phyloP scores from a whole-genome alignment of 345 rosid species.

The Carallia pectinifolia region DNA sequence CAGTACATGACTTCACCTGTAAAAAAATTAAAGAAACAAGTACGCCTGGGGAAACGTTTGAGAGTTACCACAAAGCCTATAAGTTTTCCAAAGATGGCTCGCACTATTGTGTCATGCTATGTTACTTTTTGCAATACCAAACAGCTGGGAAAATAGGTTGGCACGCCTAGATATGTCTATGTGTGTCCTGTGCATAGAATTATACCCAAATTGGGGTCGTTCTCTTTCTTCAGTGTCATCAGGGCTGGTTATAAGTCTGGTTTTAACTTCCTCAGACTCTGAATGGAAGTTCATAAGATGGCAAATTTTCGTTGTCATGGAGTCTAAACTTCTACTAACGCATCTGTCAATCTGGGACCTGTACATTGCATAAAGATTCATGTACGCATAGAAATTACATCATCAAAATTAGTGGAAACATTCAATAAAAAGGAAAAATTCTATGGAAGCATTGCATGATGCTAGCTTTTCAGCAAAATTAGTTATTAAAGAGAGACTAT shows the following conservation, averaged over 20 bases:
- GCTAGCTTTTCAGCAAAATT: too few relatives aligned
- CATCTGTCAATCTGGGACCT: slow-evolving; percentile 97
- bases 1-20: slow-evolving; percentile 25
- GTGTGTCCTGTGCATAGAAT: not conserved
- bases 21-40: slow-evolving; percentile 2
- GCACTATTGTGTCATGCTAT: too few relatives aligned
- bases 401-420: too few relatives aligned
- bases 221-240: slow-evolving; percentile 90
- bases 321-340: slow-evolving; percentile 81
- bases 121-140: not conserved
- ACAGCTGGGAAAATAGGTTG: not conserved
- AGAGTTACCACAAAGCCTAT: not conserved
- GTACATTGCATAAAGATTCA: slow-evolving; percentile 33
- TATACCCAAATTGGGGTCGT: slow-evolving; percentile 1
- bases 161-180: too few relatives aligned
- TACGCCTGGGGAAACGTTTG: not conserved
- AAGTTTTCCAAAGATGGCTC: not conserved
- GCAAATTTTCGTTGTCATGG: slow-evolving; percentile 70
- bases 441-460: too few relatives aligned
- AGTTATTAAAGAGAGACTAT: too few relatives aligned
- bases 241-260: slow-evolving; percentile 67
- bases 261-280: slow-evolving; percentile 58
- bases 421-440: too few relatives aligned
- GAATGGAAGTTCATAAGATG: slow-evolving; percentile 67
- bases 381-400: not conserved